Conservation (phyloP, 2,329 filamentous ascomycete species). For the Metarhizium sp. region DNA sequence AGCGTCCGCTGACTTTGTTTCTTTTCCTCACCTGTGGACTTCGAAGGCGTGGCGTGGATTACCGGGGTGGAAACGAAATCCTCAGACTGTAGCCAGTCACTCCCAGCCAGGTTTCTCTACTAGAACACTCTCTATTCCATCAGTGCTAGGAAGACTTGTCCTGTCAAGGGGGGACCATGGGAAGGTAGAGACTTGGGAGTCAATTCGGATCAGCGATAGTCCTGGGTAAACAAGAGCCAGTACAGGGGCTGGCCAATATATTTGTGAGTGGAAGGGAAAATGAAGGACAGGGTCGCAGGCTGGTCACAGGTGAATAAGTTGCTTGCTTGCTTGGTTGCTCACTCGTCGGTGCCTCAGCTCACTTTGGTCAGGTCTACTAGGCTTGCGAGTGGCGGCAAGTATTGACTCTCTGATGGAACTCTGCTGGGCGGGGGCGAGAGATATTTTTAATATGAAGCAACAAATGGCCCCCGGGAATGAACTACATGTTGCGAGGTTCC, state of each 20-base stretch:
- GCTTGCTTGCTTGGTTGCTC: conserved; percentile 2
- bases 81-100: not conserved
- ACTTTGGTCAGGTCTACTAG: conserved; percentile 5
- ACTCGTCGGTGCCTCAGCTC: conserved; percentile 5
- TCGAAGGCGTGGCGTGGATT: conserved; percentile 4
- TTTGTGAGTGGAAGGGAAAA: not conserved
- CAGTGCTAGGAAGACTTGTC: not conserved
- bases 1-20: not conserved
- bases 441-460: conserved; percentile 10
- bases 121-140: not conserved
- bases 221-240: not conserved
- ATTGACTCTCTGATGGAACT: conserved; percentile 7
- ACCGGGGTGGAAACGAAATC: conserved; percentile 5
- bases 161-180: not conserved
- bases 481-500: not conserved
- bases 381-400: conserved; percentile 8
- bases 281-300: not conserved
- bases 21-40: conserved; percentile 5
- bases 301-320: not conserved
- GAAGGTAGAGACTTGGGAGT: not conserved
- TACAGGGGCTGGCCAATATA: not conserved
- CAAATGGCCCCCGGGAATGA: conserved; percentile 5
- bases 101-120: not conserved
- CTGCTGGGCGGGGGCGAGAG: conserved; percentile 9
- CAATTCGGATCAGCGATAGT: not conserved